Base-by-base conservation (phyloP, 495 filamentous ascomycete genomes). In the Neurospora sp. region DNA sequence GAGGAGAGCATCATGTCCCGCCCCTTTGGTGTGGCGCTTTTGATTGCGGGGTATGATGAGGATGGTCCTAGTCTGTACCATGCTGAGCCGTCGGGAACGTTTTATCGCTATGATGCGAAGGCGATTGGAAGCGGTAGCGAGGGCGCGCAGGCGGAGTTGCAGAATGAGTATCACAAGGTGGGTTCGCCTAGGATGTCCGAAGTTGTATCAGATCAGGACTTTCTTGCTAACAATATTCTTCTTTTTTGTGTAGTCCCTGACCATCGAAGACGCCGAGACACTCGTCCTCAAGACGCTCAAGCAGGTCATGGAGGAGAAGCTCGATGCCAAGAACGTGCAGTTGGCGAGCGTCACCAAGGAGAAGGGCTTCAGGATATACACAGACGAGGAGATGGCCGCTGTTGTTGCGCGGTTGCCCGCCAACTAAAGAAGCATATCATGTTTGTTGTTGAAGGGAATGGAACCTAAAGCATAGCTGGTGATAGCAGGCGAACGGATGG, bases 281-380 rank as follows among this genome's bases (percentile, higher is more conserved):
- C 84, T 99, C 76, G 96, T 98, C 40, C 86, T 99, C 76, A 98
- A 98, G 89, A 99, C 96, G 44, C 83, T 99, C 82, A 99, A 99
- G 88, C 96, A 99, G 85, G 96, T 99, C 71, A 99, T 99, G 96
- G 96, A 99, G 85, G 96, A 99, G 90, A 99, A 98, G 86, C 89
- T 99, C 71, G 96, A 99, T 81, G 87, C 92, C 54, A 98, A 98
- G 88, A 99, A 98, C 79, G 96, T 99, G 76, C 96, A 98, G 87
- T 83, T 99, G 76, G 96, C 96, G 62, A 98, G 94, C 79, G 96
- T 98, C 72, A 99, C 96, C 73, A 97, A 95, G 87, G 94, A 97
- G 73, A 94, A 92, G 81, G 96, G 96, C 20, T 98, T 99, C 87
- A 91, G 92, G 81, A 98, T 99, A 87, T 98, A 99, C 86, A 92